These are phyloP conservation scores for Scedosporium aurantiacum DNA, from an alignment of 2,329 filamentous ascomycete species.

Conservation along the genomic window DNA sequence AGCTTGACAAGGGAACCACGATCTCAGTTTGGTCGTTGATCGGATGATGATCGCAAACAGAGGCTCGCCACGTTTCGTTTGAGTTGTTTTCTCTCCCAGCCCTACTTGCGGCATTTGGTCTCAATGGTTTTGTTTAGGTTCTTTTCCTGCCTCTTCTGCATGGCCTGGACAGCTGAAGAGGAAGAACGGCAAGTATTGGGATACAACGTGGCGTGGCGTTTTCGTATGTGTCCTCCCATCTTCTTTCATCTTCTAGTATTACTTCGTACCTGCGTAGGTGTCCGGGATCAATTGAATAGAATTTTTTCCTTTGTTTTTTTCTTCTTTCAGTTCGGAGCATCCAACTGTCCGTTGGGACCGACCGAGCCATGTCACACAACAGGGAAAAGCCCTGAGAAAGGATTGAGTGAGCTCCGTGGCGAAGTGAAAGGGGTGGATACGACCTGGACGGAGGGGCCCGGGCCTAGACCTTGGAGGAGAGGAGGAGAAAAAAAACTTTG, in stretches of 20 bases:
- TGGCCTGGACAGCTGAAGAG: not conserved
- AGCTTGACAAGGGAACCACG: not conserved
- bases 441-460: not conserved
- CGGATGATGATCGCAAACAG: not conserved
- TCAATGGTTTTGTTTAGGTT: too few species aligned
- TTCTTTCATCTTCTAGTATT: not conserved
- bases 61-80: not conserved
- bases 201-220: not conserved
- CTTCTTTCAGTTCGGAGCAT: not conserved
- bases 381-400: not conserved
- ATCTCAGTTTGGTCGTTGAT: not conserved
- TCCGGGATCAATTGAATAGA: not conserved
- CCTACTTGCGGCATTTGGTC: not conserved
- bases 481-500: not conserved
- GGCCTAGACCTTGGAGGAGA: not conserved
- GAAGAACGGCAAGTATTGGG: not conserved
- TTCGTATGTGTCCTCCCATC: too few species aligned
- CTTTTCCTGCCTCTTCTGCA: not conserved
- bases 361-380: not conserved
- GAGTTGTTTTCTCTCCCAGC: not conserved
- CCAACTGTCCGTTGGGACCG: not conserved
- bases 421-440: not conserved
- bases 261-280: not conserved
- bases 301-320: not conserved
- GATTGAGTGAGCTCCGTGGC: not conserved